phyloP scores from a whole-genome alignment of 345 rosid species.

The Alliaria petiolata region DNA sequence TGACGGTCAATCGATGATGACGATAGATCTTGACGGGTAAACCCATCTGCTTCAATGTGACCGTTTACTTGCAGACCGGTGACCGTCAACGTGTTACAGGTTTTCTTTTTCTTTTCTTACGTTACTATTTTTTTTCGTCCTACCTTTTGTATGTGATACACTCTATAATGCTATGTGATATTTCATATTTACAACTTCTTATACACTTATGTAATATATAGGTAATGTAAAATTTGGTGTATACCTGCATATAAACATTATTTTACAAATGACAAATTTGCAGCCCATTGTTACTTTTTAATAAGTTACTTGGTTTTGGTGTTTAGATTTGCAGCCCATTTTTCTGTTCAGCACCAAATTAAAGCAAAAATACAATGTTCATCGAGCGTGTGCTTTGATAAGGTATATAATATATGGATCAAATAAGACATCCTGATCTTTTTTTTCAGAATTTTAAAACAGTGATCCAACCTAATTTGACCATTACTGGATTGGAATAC shows the following conservation, averaged over 20 bases:
- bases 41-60: slow-evolving; percentile 2
- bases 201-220: no score
- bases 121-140: neutral
- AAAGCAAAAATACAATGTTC: no score
- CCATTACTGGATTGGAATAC: neutral
- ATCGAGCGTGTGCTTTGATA: no score
- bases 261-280: neutral
- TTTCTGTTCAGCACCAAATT: neutral
- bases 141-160: neutral
- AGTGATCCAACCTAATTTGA: neutral
- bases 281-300: no score
- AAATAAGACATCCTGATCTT: neutral
- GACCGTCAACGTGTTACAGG: slow-evolving; percentile 28
- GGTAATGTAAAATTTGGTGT: neutral
- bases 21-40: neutral
- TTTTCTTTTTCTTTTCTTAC: neutral
- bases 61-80: slow-evolving; percentile 23
- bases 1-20: slow-evolving; percentile 26
- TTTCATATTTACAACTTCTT: no score
- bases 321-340: no score
- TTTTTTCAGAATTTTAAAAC: neutral
- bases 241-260: no score
- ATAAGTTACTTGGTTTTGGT: no score
- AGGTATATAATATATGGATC: neutral
- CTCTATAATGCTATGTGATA: neutral